Conservation (phyloP, 1,284 basidiomycete genomes). For the Anthracocystis panici-leucophaei region DNA sequence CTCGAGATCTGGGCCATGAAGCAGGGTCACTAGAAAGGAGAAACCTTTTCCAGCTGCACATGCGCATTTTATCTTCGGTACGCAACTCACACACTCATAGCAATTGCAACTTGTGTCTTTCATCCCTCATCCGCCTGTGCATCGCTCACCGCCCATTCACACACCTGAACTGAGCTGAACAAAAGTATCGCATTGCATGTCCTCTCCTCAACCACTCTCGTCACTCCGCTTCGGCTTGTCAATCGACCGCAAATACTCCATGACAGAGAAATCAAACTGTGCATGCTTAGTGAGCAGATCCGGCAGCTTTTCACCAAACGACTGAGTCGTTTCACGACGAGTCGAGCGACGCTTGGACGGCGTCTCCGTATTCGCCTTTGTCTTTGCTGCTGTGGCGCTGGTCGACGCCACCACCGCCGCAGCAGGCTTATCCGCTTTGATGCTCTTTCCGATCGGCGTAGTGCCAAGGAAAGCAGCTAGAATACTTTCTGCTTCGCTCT, state of each 20-base stretch:
- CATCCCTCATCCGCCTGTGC: too few relatives aligned
- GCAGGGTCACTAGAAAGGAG: constrained; percentile 22
- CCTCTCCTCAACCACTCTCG: neutral
- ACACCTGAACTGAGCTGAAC: too few relatives aligned
- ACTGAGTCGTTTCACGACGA: constrained; percentile 29
- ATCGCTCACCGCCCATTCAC: too few relatives aligned
- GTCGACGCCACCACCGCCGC: neutral
- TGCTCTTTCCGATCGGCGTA: constrained; percentile 19
- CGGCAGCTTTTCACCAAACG: constrained; percentile 46
- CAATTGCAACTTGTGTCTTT: neutral
- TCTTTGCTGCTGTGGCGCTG: neutral
- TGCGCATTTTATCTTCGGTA: too few relatives aligned
- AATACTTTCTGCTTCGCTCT: constrained; percentile 42
- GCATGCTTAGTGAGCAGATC: constrained; percentile 29
- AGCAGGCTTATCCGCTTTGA: neutral
- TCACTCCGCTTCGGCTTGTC: constrained; percentile 12
- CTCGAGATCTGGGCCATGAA: constrained; percentile 66
- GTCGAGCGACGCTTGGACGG: constrained; percentile 30
- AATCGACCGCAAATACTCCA: constrained; percentile 44
- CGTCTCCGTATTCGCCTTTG: constrained; percentile 1
- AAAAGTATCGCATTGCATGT: neutral
- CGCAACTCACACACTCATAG: too few relatives aligned
- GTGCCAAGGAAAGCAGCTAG: constrained; percentile 39
- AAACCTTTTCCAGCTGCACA: too few relatives aligned
- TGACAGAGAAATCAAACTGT: constrained; percentile 35